Base-by-base conservation (phyloP, 2,329 filamentous ascomycete species). In the Ascochyta fabae region DNA sequence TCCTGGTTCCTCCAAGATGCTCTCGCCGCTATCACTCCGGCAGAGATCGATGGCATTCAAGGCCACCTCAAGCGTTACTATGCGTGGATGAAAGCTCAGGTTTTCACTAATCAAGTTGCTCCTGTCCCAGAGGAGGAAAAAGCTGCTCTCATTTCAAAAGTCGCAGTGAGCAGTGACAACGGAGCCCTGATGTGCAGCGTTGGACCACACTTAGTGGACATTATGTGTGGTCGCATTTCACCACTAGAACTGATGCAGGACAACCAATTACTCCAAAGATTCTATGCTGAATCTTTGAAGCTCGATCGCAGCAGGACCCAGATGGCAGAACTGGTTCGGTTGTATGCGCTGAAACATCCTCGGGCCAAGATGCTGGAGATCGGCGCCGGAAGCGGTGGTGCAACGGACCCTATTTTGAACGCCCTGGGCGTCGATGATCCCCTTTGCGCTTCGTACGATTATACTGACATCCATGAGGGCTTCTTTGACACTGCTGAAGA, bases 401-500 rank as follows among this genome's bases (percentile, higher is more conserved):
- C 60, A 9, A 62, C 61, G 2, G 46, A 59, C 12, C 61, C 48
- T 1, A 61, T 57, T 0, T 9, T 65, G 2, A 34, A 59, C 33
- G 59, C 59, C 4, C 45, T 64, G 3, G 44, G 53, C 1, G 47
- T n/a, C 3, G 43, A 44, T 9, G 43, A 36, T 31, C 39, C 27
- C 3, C 27, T 41, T 13, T 34, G 27, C 19, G 42, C n/a, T 49
- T 52, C 36, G 13, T 69, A 67, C 23, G 56, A 52, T 4, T 67
- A 60, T 31, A 69, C 65, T 0, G 66, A 69, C 19, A 58, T 68
- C 6, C 61, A 56, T 0, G 60, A 62, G 2, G 47, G 46, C 26
- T 66, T 67, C 29, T 60, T 69, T 29, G 58, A 65, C 15, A 46
- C 53, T 4, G 52, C 57, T 24, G 57, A 56, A 36, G 61, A 57